Evolutionary conservation across 345 rosid species (phyloP), one percentile per base, ranked within the genome.

Genomic region (Cardamine occulta): DNA sequence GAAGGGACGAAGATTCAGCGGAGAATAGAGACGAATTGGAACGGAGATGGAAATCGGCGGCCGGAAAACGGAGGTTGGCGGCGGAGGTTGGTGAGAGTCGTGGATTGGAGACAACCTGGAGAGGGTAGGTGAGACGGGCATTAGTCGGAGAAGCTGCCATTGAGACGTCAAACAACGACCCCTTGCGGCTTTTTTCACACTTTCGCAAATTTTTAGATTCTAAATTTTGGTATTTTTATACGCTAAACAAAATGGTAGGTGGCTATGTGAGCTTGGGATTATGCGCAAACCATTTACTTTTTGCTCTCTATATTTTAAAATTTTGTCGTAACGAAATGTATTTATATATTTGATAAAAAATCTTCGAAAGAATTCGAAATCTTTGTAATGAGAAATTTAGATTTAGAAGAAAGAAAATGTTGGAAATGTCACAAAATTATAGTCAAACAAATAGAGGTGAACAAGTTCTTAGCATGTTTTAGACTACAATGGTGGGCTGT

Each of bases 121-220:
- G 56, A 64, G 80, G 48, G 81, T 78, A 51, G 81, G 81, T 78
- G 69, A 72, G 74, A 72, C 69, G 74, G 39, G 66, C 11, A 35
- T 23, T 57, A 35, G 79, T 21, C 7, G 73, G 52, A 65, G 73
- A 49, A 72, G 77, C 10, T 15, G 81, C 68, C 81, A 78, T 75
- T 58, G 54, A 53, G 37, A 11, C 54, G 54, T 18, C 60, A 65
- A 51, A 61, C 26, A 72, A 74, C 59, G 52, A 51, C 28, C 15
- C 15, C 51, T 63, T 15, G 17, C 31, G 15, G 4, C 34, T 15
- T 63, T 63, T 44, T 63, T 29, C 32, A 29, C 32, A n/a, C n/a
- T n/a, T n/a, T n/a, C 34, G 34, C 34, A 31, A 31, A 5, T 28
- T 31, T 31, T 31, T 31, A 5, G 34, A 6, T 21, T 21, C 24